Conservation (phyloP, 2,329 filamentous ascomycete genomes). For the Calonectria pseudoreteaudii region DNA sequence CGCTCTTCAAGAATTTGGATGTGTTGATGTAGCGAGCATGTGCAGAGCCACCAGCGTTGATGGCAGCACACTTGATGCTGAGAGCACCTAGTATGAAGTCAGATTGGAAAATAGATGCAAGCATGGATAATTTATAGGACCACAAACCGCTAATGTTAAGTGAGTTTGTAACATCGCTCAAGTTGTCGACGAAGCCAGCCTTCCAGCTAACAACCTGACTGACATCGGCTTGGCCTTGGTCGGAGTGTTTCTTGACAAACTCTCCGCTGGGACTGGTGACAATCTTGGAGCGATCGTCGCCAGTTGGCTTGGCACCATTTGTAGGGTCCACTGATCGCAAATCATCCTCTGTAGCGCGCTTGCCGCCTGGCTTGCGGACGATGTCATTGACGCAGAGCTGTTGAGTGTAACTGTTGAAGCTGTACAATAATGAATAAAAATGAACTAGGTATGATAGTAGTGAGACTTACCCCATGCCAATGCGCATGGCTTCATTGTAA, state of each 20-base stretch:
- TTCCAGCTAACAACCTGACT: conserved; percentile 26
- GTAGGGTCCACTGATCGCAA: neutral
- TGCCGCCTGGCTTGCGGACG: conserved; percentile 4
- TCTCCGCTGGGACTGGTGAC: neutral
- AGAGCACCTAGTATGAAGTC: too few relatives aligned
- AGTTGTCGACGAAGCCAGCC: conserved; percentile 15
- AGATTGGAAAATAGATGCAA: too few relatives aligned
- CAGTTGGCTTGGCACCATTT: neutral
- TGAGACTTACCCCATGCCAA: conserved; percentile 16
- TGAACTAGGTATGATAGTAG: neutral
- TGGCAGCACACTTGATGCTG: conserved; percentile 2
- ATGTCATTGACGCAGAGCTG: conserved; percentile 18
- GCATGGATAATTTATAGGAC: too few relatives aligned
- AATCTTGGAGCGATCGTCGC: neutral
- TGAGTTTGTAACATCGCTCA: conserved; percentile 14
- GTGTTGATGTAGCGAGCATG: conserved; percentile 12
- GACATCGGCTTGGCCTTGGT: conserved; percentile 16
- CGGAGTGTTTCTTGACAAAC: neutral
- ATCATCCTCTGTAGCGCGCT: neutral
- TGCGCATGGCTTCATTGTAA: conserved; percentile 19
- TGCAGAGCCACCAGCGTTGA: conserved; percentile 1
- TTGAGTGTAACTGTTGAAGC: conserved; percentile 21
- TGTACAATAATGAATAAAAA: neutral
- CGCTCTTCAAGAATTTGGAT: conserved; percentile 5
- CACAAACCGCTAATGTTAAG: conserved; percentile 17